These are phyloP conservation scores for Sporopachydermia lactativora DNA, from an alignment of 805 yeast species.

Conservation along the genomic window DNA sequence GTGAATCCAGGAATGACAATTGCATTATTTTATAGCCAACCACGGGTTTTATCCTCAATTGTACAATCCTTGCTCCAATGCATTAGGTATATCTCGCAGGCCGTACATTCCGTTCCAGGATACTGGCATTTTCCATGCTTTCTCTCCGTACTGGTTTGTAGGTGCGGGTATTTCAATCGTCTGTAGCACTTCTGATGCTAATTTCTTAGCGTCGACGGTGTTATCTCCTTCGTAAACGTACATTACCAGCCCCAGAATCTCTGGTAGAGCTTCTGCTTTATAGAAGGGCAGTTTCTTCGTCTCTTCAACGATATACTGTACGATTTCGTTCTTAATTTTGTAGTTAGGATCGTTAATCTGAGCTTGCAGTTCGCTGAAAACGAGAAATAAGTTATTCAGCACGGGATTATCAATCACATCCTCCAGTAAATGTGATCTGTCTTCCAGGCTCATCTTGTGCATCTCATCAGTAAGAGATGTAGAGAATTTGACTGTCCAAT, in stretches of 20 bases:
- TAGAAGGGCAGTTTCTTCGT: neutral
- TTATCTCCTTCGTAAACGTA: slow-evolving; percentile 90
- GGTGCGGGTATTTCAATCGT: slow-evolving; percentile 13
- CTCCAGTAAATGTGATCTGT: neutral
- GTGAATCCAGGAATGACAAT: too few species aligned
- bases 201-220: slow-evolving; percentile 45
- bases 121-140: slow-evolving; percentile 38
- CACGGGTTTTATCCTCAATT: slow-evolving; percentile 24
- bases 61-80: slow-evolving; percentile 68
- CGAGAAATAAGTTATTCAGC: neutral
- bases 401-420: neutral
- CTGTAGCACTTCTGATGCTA: slow-evolving; percentile 27
- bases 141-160: slow-evolving; percentile 9
- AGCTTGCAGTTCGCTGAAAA: neutral
- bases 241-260: slow-evolving; percentile 30
- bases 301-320: neutral
- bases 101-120: slow-evolving; percentile 89
- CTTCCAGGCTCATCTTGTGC: neutral
- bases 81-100: slow-evolving; percentile 44
- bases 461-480: slow-evolving; percentile 4
- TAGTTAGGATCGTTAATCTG: neutral
- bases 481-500: too few species aligned
- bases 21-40: too few species aligned
- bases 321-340: neutral
- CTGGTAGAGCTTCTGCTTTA: neutral